Percentiles rank a stretch among this genome's conserved stretches.
These are phyloP conservation scores for Myxozyma vanderwaltii DNA, from an alignment of 805 yeast genomes.

Conservation along the genomic window DNA sequence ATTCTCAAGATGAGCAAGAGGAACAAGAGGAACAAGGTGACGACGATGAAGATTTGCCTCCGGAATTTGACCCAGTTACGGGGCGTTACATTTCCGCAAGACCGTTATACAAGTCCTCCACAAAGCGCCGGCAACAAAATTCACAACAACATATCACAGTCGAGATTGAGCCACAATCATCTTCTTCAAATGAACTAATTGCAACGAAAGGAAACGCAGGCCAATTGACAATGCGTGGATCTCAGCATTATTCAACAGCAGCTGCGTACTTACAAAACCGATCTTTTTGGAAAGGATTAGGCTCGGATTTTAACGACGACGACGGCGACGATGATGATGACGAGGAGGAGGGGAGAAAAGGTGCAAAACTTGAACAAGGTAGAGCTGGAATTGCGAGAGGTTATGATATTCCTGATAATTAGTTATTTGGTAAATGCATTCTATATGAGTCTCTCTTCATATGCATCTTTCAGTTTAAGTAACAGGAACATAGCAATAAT, in stretches of 20 bases:
- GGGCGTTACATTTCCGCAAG: conserved; percentile 73
- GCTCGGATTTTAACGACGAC: conserved; percentile 64
- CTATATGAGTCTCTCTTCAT: background rate
- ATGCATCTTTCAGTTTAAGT: too few species aligned
- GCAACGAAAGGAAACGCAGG: conserved; percentile 48
- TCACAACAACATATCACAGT: conserved; percentile 69
- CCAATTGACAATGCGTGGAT: conserved; percentile 62
- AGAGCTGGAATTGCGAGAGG: conserved; percentile 88
- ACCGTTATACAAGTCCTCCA: conserved; percentile 60
- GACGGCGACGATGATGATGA: conserved; percentile 45
- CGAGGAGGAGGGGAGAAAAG: conserved; percentile 41
- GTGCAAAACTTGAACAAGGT: conserved; percentile 82
- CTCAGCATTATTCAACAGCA: conserved; percentile 78
- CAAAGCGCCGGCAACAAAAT: too few species aligned
- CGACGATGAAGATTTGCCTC: conserved; percentile 55
- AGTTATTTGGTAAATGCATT: background rate
- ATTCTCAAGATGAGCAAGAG: conserved; percentile 37
- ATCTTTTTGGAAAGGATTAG: conserved; percentile 81
- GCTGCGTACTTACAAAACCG: conserved; percentile 73
- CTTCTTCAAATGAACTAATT: conserved; percentile 12
- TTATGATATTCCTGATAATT: conserved; percentile 46
- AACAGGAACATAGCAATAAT: too few species aligned
- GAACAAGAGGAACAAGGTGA: conserved; percentile 42
- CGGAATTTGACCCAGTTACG: conserved; percentile 85
- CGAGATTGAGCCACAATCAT: conserved; percentile 44